phyloP scores from a whole-genome alignment of 768 basidiomycete genomes.

The Hebeloma cylindrosporum region DNA sequence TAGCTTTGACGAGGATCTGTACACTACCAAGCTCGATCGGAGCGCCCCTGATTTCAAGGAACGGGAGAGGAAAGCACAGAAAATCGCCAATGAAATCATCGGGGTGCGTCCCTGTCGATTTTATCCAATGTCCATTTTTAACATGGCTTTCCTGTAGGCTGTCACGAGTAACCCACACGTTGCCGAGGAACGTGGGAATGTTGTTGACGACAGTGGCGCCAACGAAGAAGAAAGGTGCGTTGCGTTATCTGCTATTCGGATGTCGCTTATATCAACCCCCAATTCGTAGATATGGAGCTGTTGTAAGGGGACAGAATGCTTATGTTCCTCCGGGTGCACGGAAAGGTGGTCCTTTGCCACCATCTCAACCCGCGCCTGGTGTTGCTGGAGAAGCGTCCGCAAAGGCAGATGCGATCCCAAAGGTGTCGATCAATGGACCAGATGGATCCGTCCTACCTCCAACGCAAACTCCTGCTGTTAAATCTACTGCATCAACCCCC shows the following conservation, averaged over 20 bases:
- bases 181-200: conserved; percentile 79
- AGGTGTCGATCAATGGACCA: conserved; percentile 76
- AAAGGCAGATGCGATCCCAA: conserved; percentile 56
- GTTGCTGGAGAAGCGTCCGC: conserved; percentile 13
- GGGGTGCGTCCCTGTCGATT: conserved; percentile 51
- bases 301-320: conserved; percentile 82
- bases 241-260: conserved; percentile 10
- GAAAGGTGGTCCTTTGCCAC: conserved; percentile 30
- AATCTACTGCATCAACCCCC: conserved; percentile 66
- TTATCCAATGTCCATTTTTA: conserved; percentile 3
- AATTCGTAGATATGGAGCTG: conserved; percentile 79
- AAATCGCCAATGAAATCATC: conserved; percentile 89
- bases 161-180: conserved; percentile 77
- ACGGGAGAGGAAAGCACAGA: conserved; percentile 82
- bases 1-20: conserved; percentile 88
- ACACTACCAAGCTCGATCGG: conserved; percentile 92
- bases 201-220: conserved; percentile 65
- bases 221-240: conserved; percentile 97
- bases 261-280: neutral
- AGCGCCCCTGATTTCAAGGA: conserved; percentile 84
- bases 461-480: conserved; percentile 48
- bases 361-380: conserved; percentile 20
- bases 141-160: conserved; percentile 41
- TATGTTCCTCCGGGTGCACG: conserved; percentile 95
- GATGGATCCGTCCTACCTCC: conserved; percentile 54